Base-by-base conservation (phyloP, 208 protist species). In the Leishmania turanica region DNA sequence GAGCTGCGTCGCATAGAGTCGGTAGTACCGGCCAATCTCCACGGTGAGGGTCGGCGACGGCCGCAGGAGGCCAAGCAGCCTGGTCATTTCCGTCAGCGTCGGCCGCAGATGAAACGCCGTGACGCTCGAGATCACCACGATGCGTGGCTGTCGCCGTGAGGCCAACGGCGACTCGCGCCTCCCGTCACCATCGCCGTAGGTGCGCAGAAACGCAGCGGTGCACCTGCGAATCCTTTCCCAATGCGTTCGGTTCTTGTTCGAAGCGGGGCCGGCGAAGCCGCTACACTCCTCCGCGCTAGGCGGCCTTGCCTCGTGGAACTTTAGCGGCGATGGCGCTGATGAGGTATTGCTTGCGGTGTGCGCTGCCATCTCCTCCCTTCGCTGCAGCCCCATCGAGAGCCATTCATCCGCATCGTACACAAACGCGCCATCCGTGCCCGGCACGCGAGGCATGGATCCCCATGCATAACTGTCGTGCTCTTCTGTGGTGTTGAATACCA, bases 21-120 rank as follows among this genome's bases (percentile, higher is more conserved):
- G 75, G 58, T 84, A 84, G 75, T 76, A 84, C 24, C 80, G 64
- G 3, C 75, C 80, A 4, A 84, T 24, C 56, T 84, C 80, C 21
- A 64, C 68, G 0, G 69, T 80, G 75, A 84, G 58, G 19, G 27
- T 53, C 47, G 80, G 34, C 34, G 75, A 84, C 3, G 80, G 80
- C 9, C 75, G 65, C 65, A 84, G 80, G 68, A 84, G 58, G 34
- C 47, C 80, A 9, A 80, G 75, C 47, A 84, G 54, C n/a, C 75
- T 75, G 31, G 80, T 71, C 75, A 72, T 80, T 70, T 76, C 75
- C 27, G 5, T 40, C 65, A 84, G 68, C n/a, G 73, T 56, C 8
- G 75, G 75, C 27, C 80, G 64, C 21, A 65, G 31, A 31, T 84
- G 75, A 45, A 84, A 84, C 42, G 75, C 80, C 3, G 80, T 84